phyloP scores from a whole-genome alignment of 2,329 filamentous ascomycete genomes.

The Xylaria sp. region DNA sequence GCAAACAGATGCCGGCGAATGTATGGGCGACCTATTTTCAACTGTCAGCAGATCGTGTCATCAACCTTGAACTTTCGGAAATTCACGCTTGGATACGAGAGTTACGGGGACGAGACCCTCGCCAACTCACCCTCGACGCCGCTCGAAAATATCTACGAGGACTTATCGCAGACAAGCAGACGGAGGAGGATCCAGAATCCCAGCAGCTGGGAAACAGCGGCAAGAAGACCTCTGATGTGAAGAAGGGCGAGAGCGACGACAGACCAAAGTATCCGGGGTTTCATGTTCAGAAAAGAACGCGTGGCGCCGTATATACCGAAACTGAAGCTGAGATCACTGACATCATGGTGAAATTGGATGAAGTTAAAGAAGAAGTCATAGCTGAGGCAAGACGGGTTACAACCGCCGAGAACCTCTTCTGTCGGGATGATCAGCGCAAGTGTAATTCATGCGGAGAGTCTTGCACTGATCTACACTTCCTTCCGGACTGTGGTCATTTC shows the following conservation, averaged over 20 bases:
- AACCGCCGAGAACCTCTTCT: conserved; percentile 32
- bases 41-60: conserved; percentile 6
- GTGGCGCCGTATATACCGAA: conserved; percentile 41
- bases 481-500: conserved; percentile 48
- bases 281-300: conserved; percentile 1
- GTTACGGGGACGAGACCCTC: conserved; percentile 1
- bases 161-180: not conserved
- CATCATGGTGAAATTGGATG: conserved; percentile 36
- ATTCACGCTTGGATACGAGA: conserved; percentile 10
- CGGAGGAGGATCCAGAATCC: not conserved
- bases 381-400: conserved; percentile 35
- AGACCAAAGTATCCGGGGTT: conserved; percentile 26
- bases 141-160: conserved; percentile 6
- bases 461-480: conserved; percentile 33
- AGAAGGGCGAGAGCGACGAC: not conserved
- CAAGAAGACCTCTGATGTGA: not conserved
- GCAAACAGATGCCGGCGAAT: not conserved
- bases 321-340: conserved; percentile 40
- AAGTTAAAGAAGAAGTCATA: conserved; percentile 36
- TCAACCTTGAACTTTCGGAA: conserved; percentile 6
- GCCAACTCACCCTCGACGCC: not conserved
- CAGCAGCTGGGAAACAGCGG: not conserved
- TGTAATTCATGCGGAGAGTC: conserved; percentile 36
- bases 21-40: conserved; percentile 30
- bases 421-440: not conserved